phyloP scores from a whole-genome alignment of 768 basidiomycete genomes.

The Neoboletus magnificus region DNA sequence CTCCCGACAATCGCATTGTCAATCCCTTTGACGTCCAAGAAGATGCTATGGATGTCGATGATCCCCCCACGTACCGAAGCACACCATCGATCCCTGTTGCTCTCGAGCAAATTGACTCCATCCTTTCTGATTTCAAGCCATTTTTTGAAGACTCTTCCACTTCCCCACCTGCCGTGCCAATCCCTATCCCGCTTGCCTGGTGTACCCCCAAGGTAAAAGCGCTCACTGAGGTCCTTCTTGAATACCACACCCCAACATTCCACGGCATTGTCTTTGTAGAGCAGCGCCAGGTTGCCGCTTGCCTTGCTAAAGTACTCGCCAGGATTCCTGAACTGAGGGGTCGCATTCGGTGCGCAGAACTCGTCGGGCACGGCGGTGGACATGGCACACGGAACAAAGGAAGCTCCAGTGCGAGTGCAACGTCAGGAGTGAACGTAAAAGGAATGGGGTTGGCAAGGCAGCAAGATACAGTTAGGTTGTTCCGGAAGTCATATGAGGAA shows the following conservation, averaged over 20 bases:
- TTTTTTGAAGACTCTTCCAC: slow-evolving; percentile 36
- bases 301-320: slow-evolving; percentile 62
- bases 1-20: slow-evolving; percentile 15
- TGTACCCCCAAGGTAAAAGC: slow-evolving; percentile 68
- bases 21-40: slow-evolving; percentile 16
- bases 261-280: slow-evolving; percentile 88
- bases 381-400: slow-evolving; percentile 25
- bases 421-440: slow-evolving; percentile 37
- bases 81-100: slow-evolving; percentile 35
- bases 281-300: slow-evolving; percentile 75
- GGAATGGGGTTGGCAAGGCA: slow-evolving; percentile 54
- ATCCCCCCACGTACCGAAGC: slow-evolving; percentile 11
- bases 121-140: slow-evolving; percentile 44
- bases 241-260: slow-evolving; percentile 52
- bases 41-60: slow-evolving; percentile 30
- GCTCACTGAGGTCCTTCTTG: slow-evolving; percentile 59
- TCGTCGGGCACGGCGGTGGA: slow-evolving; percentile 66
- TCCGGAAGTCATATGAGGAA: slow-evolving; percentile 63
- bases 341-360: slow-evolving; percentile 56
- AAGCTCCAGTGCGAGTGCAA: slow-evolving; percentile 10
- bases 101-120: slow-evolving; percentile 45
- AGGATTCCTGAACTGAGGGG: slow-evolving; percentile 55
- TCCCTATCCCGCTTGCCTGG: slow-evolving; percentile 53
- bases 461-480: slow-evolving; percentile 59
- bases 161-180: slow-evolving; percentile 33